A percentile compares a stretch with the other conserved stretches of the same genome.
Conservation (phyloP, 1,139 yeast genomes). For the Geotrichum reessii region DNA sequence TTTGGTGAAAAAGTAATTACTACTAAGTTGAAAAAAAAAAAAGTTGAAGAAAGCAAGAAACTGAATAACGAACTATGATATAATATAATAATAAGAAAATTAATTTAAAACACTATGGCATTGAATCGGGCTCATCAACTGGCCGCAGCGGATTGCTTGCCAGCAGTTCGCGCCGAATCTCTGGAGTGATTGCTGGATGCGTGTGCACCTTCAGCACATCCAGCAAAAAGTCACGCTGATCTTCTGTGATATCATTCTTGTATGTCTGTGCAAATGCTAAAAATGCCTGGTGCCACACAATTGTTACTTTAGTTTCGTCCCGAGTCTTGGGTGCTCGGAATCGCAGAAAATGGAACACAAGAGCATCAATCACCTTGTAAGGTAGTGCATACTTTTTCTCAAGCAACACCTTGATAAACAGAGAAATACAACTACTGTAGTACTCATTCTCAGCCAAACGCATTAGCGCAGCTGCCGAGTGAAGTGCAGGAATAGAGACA, state of each 20-base stretch:
- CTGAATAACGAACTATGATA: no score
- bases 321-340: constrained; percentile 44
- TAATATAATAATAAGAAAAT: not conserved
- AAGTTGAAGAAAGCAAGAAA: no score
- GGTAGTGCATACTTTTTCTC: constrained; percentile 97
- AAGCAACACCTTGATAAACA: constrained; percentile 77
- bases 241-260: constrained; percentile 94
- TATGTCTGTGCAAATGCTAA: constrained; percentile 91
- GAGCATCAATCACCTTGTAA: constrained; percentile 88
- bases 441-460: constrained; percentile 71
- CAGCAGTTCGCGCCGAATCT: constrained; percentile 83
- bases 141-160: constrained; percentile 49
- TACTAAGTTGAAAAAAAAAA: not conserved
- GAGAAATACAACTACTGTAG: constrained; percentile 81
- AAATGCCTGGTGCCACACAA: constrained; percentile 95
- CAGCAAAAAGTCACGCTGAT: constrained; percentile 86
- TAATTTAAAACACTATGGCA: not conserved
- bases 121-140: not conserved
- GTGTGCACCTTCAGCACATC: constrained; percentile 88
- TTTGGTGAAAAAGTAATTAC: not conserved
- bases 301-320: constrained; percentile 63
- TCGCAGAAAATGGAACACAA: constrained; percentile 91
- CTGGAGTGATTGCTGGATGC: constrained; percentile 87
- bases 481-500: constrained; percentile 88
- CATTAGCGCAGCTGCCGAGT: constrained; percentile 93